Percentiles rank a stretch among this genome's conserved stretches.
These are phyloP conservation scores for Coriolopsis trogii DNA, from an alignment of 1,284 basidiomycete genomes.

Conservation along the genomic window DNA sequence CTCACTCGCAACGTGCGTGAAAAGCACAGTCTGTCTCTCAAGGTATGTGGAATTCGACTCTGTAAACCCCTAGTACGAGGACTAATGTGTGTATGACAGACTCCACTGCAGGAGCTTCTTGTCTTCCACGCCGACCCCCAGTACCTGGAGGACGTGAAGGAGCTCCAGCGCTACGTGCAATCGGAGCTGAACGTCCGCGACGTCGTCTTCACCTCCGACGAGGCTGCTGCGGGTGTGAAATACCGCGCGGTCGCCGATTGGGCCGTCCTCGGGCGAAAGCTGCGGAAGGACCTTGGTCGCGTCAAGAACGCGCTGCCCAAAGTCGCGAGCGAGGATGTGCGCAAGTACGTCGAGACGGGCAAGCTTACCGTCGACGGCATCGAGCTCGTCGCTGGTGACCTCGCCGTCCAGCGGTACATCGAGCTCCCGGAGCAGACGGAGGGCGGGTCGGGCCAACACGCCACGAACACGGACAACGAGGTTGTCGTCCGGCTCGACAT, in stretches of 20 bases:
- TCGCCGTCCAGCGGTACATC: conserved; percentile 90
- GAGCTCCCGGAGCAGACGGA: conserved; percentile 68
- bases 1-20: conserved; percentile 91
- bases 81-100: conserved; percentile 46
- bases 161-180: conserved; percentile 87
- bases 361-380: conserved; percentile 91
- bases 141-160: conserved; percentile 87
- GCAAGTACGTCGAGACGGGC: conserved; percentile 76
- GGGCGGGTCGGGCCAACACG: conserved; percentile 63
- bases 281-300: conserved; percentile 90
- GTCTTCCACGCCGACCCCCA: conserved; percentile 91
- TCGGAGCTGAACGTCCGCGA: conserved; percentile 97
- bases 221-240: conserved; percentile 83
- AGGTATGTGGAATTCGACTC: conserved; percentile 51
- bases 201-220: conserved; percentile 88
- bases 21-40: conserved; percentile 86
- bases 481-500: conserved; percentile 94
- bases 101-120: conserved; percentile 90
- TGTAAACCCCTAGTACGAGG: neutral
- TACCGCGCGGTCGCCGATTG: conserved; percentile 96
- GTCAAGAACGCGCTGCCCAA: conserved; percentile 89
- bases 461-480: conserved; percentile 91
- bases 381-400: conserved; percentile 86
- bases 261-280: conserved; percentile 91
- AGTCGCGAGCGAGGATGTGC: conserved; percentile 84